Conservation (phyloP, 257 asterid genomes). For the Fraxinus anomala region DNA sequence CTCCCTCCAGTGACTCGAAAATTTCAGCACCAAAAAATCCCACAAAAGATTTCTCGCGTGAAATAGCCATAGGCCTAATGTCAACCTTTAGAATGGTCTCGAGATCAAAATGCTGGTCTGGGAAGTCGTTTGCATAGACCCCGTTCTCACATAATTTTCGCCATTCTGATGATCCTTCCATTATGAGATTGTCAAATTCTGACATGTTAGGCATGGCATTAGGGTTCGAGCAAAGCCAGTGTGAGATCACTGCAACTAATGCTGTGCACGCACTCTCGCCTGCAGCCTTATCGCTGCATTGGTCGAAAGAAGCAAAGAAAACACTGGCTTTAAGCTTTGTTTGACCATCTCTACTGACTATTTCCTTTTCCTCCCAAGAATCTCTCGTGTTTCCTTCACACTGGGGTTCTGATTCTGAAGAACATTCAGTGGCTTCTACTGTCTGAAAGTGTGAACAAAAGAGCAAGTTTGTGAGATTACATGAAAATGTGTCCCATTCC, state of each 20-base stretch:
- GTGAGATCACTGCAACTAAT: slow-evolving; percentile 61
- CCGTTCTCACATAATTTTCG: slow-evolving; percentile 54
- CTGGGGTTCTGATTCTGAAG: slow-evolving; percentile 31
- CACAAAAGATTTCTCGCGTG: slow-evolving; percentile 52
- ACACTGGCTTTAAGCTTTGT: slow-evolving; percentile 50
- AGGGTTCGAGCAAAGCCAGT: slow-evolving; percentile 63
- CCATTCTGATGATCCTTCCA: slow-evolving; percentile 77
- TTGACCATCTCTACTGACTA: slow-evolving; percentile 62
- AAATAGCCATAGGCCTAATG: slow-evolving; percentile 52
- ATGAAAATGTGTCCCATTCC: no score
- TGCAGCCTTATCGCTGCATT: slow-evolving; percentile 64
- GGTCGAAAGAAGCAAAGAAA: slow-evolving; percentile 77
- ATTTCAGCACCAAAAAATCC: slow-evolving; percentile 67
- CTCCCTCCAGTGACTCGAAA: slow-evolving; percentile 59
- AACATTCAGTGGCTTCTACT: slow-evolving; percentile 22
- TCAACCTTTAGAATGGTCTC: slow-evolving; percentile 61
- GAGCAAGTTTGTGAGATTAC: no score
- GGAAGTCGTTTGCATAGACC: slow-evolving; percentile 43
- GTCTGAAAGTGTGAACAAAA: slow-evolving; percentile 27
- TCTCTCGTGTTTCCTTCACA: slow-evolving; percentile 26
- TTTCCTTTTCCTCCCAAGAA: slow-evolving; percentile 60
- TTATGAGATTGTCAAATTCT: slow-evolving; percentile 59
- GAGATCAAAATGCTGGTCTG: slow-evolving; percentile 76
- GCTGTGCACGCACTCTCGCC: slow-evolving; percentile 81
- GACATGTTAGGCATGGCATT: slow-evolving; percentile 45